Evolutionary conservation across 441 rosid genomes (phyloP), one percentile per base, ranked within the genome.

Genomic region (Bocquillonia castaneifolia): DNA sequence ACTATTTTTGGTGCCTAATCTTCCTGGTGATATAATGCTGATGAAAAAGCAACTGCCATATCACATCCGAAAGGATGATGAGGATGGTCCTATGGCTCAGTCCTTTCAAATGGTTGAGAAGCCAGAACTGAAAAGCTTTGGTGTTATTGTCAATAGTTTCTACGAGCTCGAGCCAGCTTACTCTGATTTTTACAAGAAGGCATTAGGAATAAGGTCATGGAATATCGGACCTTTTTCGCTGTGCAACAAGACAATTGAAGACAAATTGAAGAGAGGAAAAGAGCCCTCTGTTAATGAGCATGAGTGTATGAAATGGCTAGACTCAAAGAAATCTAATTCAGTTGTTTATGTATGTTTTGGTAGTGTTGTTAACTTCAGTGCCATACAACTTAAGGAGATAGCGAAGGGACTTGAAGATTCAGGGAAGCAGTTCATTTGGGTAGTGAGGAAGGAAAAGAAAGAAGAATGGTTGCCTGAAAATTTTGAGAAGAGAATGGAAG

Each of bases 301-400:
- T 42, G 40, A 42, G 12, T 42, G 47, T 6, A 5, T 42, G 15
- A 42, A 42, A 42, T 42, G 90, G 90, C 85, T 86, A 3, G 77
- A 84, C 32, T 74, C 85, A 13, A 89, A 83, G 79, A 29, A 45
- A 65, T 69, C 75, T 55, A 77, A 73, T 36, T 86, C 87, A 32
- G 87, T 86, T 2, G 52, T 86, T 26, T 88, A 85, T 70, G 8
- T 85, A 14, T 81, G 90, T 42, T 88, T 86, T 23, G 92, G 90
- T 42, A 82, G 74, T 64, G 8, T 76, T 25, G 48, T 72, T 0
- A 59, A 47, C 17, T 85, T 85, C 54, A 57, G 37, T 0, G 55
- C 65, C 12, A 51, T 67, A 39, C 90, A 88, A 77, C 70, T 81
- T 1, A 74, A 36, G 28, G 70, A 40, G 36, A 31, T 53, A 8